Percentiles rank a stretch among this genome's conserved stretches.
These are phyloP conservation scores for Colletotrichum neosansevieriae DNA, from an alignment of 2,329 filamentous ascomycete species.

Conservation along the genomic window DNA sequence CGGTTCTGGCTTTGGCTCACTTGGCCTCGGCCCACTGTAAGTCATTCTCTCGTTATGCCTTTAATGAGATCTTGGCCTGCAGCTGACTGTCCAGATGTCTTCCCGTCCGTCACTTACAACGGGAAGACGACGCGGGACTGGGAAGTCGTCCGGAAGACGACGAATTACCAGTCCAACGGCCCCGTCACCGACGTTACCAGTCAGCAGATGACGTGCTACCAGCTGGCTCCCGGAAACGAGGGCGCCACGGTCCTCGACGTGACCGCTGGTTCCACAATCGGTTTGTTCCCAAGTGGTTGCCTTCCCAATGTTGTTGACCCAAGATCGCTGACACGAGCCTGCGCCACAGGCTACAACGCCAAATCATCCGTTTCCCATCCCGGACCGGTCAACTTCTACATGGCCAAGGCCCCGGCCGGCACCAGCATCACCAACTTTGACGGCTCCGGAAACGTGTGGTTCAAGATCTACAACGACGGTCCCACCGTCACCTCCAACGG, in stretches of 20 bases:
- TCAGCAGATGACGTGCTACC: conserved; percentile 64
- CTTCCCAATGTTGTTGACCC: too few species aligned
- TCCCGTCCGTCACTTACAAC: conserved; percentile 53
- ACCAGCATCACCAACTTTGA: conserved; percentile 50
- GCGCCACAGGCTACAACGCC: conserved; percentile 46
- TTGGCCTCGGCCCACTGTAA: too few species aligned
- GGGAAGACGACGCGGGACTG: conserved; percentile 54
- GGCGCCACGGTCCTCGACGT: conserved; percentile 57
- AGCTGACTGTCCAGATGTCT: conserved; percentile 50
- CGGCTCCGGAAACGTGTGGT: conserved; percentile 53
- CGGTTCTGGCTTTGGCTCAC: conserved; percentile 42
- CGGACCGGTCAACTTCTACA: conserved; percentile 55
- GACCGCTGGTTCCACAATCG: conserved; percentile 42
- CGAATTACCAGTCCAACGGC: conserved; percentile 63
- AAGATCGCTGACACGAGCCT: too few species aligned
- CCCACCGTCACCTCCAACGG: conserved; percentile 49
- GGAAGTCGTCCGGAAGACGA: conserved; percentile 60
- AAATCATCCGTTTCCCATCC: conserved; percentile 57
- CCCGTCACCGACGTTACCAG: conserved; percentile 62
- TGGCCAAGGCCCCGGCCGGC: conserved; percentile 52
- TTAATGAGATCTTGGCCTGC: neutral
- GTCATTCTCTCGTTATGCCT: too few species aligned
- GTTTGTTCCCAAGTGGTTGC: neutral
- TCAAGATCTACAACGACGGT: conserved; percentile 59
- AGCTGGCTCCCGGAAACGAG: conserved; percentile 55